These are phyloP conservation scores for Colletotrichum spinosum DNA, from an alignment of 2,329 filamentous ascomycete genomes.

Conservation along the genomic window DNA sequence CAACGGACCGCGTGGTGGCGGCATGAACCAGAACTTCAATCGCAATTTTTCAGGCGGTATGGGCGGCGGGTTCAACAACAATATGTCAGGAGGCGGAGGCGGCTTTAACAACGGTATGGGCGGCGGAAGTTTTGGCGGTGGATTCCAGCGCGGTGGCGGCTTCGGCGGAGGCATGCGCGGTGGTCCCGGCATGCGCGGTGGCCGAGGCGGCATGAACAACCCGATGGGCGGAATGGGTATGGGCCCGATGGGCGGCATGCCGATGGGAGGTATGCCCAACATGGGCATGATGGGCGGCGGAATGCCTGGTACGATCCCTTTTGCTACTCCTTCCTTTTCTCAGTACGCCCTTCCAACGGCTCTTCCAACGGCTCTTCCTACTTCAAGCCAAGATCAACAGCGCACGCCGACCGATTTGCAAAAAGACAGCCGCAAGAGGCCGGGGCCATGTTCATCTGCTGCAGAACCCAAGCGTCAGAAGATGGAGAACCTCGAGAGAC, in stretches of 20 bases:
- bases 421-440: slow-evolving; percentile 12
- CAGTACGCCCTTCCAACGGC: neutral
- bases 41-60: slow-evolving; percentile 49
- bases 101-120: slow-evolving; percentile 64
- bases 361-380: slow-evolving; percentile 2
- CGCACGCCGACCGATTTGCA: slow-evolving; percentile 1
- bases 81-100: slow-evolving; percentile 52
- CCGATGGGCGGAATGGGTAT: slow-evolving; percentile 63
- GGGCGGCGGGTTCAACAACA: slow-evolving; percentile 57
- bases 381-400: neutral
- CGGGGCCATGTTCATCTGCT: neutral
- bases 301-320: slow-evolving; percentile 63
- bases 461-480: slow-evolving; percentile 7
- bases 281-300: slow-evolving; percentile 65
- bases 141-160: slow-evolving; percentile 60
- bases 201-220: slow-evolving; percentile 55
- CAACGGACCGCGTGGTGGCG: slow-evolving; percentile 57
- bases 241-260: slow-evolving; percentile 60
- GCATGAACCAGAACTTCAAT: slow-evolving; percentile 61
- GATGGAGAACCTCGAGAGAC: neutral
- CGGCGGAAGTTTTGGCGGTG: slow-evolving; percentile 58
- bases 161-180: slow-evolving; percentile 62
- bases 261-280: slow-evolving; percentile 63
- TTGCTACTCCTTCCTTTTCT: slow-evolving; percentile 14
- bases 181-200: slow-evolving; percentile 53